phyloP scores from a whole-genome alignment of 73 alveolate genomes.

The Paramecium sexaurelia region DNA sequence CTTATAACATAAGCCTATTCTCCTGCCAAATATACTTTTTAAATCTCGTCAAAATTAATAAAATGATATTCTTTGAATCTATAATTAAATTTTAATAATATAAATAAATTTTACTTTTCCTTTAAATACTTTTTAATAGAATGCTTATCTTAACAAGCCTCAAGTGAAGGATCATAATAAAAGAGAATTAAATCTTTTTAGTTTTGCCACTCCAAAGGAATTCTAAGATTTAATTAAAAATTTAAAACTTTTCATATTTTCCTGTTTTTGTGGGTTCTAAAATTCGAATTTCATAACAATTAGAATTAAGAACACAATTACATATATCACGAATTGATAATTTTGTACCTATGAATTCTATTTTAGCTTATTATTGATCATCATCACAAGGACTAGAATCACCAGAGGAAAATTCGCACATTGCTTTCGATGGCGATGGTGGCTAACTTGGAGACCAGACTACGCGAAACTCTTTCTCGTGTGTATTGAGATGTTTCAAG shows the following conservation, averaged over 20 bases:
- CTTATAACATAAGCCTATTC: constrained; percentile 2
- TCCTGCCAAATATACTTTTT: constrained; percentile 31
- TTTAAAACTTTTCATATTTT: constrained; percentile 46
- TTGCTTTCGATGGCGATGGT: constrained; percentile 51
- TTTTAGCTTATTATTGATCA: constrained; percentile 11
- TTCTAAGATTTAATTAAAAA: constrained; percentile 15
- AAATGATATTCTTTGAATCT: constrained; percentile 44
- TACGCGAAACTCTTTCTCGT: constrained; percentile 33
- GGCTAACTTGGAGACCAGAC: constrained; percentile 47
- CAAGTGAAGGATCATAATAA: constrained; percentile 41
- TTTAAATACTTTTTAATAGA: constrained; percentile 35
- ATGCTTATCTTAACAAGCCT: constrained; percentile 46
- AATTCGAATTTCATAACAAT: constrained; percentile 34
- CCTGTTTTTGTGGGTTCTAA: constrained; percentile 54
- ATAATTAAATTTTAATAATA: background rate
- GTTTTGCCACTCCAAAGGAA: constrained; percentile 51
- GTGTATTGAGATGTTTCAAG: constrained; percentile 42
- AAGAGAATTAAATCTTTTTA: constrained; percentile 35
- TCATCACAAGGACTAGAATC: constrained; percentile 62
- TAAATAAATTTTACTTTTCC: constrained; percentile 28
- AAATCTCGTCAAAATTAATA: constrained; percentile 16
- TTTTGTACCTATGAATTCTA: constrained; percentile 45
- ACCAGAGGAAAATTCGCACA: constrained; percentile 55
- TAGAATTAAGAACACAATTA: constrained; percentile 13
- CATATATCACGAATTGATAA: constrained; percentile 24